Evolutionary conservation across 805 yeast species (phyloP), one percentile per base, ranked within the genome.

Genomic region (Ogataea chonburiensis): DNA sequence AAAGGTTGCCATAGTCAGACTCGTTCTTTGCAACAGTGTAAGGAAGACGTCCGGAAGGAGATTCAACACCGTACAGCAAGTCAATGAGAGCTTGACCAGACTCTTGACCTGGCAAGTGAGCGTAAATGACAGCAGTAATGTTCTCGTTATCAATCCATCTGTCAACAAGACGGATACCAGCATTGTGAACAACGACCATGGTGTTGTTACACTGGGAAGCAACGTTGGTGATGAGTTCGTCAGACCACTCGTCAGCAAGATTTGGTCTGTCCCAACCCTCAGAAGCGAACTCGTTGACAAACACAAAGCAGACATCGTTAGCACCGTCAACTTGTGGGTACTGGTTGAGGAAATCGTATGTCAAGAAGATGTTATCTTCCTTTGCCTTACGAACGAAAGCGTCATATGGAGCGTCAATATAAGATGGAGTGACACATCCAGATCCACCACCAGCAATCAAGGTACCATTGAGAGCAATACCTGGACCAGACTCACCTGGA

Each of bases 361-460:
- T 25, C 15, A 47, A 24, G 22, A 31, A 36, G 8, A 45, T 35
- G n/a, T 37, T 36, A 19, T 47, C 47, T 23, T 40, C 39, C 23
- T 34, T 20, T 11, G 81, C 80, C 39, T 64, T 63, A 21, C 58
- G 56, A 4, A 70, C 62, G 24, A 79, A 69, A 2, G 77, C 81
- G 49, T 76, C 80, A 40, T 66, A 66, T 0, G 84, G 83, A 1
- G 81, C 70, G 11, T 74, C 63, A 4, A 75, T 72, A 51, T 62
- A 74, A 3, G 80, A 79, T 25, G 73, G 70, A 45, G 67, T 70
- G 10, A 70, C 79, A 8, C 79, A 65, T 1, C 81, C 77, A 4
- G 84, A 77, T 0, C 85, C 86, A 80, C 84, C 76, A 11, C 84
- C 84, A 18, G 72, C 65, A 20, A 75, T 71, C 26, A 78, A 50